phyloP scores from a whole-genome alignment of 2,329 filamentous ascomycete species.

The Ophiostoma himal-ulmi region DNA sequence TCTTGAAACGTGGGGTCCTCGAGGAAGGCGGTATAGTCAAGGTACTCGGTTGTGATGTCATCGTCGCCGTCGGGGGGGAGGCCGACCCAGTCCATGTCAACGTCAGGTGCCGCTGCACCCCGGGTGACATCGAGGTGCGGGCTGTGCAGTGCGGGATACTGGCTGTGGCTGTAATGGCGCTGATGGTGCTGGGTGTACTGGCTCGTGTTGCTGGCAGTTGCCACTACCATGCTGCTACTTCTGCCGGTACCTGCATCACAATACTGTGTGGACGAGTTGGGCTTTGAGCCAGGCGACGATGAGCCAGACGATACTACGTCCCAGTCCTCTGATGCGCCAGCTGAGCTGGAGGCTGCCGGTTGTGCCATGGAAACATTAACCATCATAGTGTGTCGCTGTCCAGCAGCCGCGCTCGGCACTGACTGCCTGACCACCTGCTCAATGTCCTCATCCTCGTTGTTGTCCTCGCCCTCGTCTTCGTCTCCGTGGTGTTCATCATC shows the following conservation, averaged over 20 bases:
- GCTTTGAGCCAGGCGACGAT: neutral
- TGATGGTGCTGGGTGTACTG: neutral
- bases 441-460: neutral
- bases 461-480: neutral
- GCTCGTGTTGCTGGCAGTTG: neutral
- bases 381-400: neutral
- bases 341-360: neutral
- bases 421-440: neutral
- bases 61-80: neutral
- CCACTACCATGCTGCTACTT: neutral
- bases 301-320: neutral
- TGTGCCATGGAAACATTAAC: neutral
- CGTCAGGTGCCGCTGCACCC: neutral
- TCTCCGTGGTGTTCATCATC: neutral
- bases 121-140: neutral
- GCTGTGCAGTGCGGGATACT: neutral
- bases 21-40: neutral
- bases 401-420: neutral
- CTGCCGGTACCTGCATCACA: neutral
- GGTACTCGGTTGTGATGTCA: neutral
- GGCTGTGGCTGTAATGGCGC: neutral
- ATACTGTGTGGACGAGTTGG: neutral
- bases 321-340: neutral
- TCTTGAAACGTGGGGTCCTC: neutral
- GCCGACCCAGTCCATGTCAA: constrained; percentile 1